A percentile compares a stretch with the other conserved stretches of the same genome.
Evolutionary conservation across 1,139 yeast species (phyloP).

Genomic region (Yamadazyma buinensis): DNA sequence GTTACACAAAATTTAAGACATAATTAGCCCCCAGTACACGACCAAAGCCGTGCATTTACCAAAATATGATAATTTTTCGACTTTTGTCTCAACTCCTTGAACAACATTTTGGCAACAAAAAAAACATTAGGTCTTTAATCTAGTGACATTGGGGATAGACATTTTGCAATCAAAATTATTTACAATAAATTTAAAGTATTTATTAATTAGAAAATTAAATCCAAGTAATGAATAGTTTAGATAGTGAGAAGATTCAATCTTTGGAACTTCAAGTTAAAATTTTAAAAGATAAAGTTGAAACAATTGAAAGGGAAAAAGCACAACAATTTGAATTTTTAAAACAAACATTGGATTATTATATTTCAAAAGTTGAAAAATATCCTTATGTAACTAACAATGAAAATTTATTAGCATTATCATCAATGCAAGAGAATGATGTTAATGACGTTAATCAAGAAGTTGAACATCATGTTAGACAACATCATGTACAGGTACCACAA

Average conservation of each 20-base stretch:
- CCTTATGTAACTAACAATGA: conserved; percentile 33
- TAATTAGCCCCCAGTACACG: background rate
- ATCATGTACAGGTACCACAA: conserved; percentile 1
- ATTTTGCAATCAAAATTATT: conserved; percentile 5
- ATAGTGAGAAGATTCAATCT: conserved; percentile 5
- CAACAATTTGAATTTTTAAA: conserved; percentile 36
- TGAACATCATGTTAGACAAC: conserved; percentile 16
- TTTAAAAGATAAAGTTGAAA: conserved; percentile 12
- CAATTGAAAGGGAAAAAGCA: conserved; percentile 21
- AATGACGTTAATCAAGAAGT: conserved; percentile 15
- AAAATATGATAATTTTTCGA: conserved; percentile 2
- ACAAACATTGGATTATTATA: conserved; percentile 37
- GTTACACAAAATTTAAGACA: too few species aligned
- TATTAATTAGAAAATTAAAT: background rate
- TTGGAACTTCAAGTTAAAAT: conserved; percentile 13
- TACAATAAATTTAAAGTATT: too few species aligned
- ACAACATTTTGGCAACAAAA: conserved; percentile 1
- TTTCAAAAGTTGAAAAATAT: conserved; percentile 37
- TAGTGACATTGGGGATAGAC: conserved; percentile 5
- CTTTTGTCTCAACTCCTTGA: conserved; percentile 3
- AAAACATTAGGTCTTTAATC: conserved; percentile 2
- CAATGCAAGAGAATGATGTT: conserved; percentile 25
- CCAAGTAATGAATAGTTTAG: conserved; percentile 5
- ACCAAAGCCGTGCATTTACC: conserved; percentile 1
- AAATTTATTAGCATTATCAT: conserved; percentile 11